These are phyloP conservation scores for Saccharomyces hybrid DNA, from an alignment of 1,139 yeast genomes.

Conservation along the genomic window DNA sequence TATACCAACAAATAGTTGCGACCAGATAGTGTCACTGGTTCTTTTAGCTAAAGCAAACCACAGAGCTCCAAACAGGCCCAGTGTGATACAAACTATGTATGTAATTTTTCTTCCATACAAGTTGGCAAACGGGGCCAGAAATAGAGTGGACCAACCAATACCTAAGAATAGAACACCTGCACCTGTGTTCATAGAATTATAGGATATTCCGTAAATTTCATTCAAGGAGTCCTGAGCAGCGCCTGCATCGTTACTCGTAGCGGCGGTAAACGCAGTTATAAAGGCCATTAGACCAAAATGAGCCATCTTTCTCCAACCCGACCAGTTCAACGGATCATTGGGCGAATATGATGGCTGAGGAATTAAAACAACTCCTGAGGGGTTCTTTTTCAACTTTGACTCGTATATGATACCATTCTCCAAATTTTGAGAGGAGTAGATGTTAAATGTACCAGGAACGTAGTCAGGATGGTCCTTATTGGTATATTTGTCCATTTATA, in stretches of 20 bases:
- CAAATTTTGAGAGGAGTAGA: conserved; percentile 33
- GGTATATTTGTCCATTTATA: conserved; percentile 37
- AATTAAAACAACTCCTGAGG: conserved; percentile 49
- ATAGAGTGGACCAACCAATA: conserved; percentile 62
- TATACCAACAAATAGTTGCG: conserved; percentile 78
- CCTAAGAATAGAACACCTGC: conserved; percentile 76
- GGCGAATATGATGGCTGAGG: conserved; percentile 75
- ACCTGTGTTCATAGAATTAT: conserved; percentile 72
- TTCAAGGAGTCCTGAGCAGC: conserved; percentile 69
- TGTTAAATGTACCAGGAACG: conserved; percentile 58
- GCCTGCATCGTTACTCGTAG: conserved; percentile 78
- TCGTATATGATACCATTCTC: conserved; percentile 37
- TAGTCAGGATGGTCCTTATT: conserved; percentile 44
- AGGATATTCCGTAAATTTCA: conserved; percentile 54
- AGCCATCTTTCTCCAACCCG: conserved; percentile 44
- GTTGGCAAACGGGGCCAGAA: conserved; percentile 71
- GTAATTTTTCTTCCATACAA: conserved; percentile 69
- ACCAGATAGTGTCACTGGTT: conserved; percentile 69
- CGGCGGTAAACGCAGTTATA: conserved; percentile 75
- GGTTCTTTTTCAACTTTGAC: conserved; percentile 42
- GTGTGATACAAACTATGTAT: conserved; percentile 53
- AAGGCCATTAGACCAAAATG: conserved; percentile 58
- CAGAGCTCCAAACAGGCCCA: conserved; percentile 59
- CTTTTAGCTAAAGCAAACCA: conserved; percentile 61
- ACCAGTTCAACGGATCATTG: conserved; percentile 71